Percentiles rank a stretch among this genome's conserved stretches.
Conservation (phyloP, 441 rosid species). For the Theobroma grandiflorum region DNA sequence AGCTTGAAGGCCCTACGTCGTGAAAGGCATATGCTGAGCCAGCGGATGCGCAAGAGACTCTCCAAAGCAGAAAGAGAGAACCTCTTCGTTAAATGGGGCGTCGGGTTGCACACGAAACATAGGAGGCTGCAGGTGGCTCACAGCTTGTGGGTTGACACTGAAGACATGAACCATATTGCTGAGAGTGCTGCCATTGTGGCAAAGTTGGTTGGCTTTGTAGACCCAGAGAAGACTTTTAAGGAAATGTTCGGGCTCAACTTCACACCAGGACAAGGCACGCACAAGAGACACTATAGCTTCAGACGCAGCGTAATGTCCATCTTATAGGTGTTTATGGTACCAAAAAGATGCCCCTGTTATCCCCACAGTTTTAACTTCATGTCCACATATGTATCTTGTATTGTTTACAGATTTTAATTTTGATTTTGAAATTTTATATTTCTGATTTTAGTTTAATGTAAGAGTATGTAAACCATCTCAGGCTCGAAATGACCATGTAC, state of each 20-base stretch:
- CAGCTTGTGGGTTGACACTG: conserved; percentile 68
- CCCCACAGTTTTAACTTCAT: not conserved
- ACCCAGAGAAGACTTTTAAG: conserved; percentile 65
- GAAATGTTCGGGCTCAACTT: conserved; percentile 86
- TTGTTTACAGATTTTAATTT: not conserved
- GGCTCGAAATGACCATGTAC: not conserved
- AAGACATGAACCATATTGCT: conserved; percentile 67
- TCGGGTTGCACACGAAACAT: conserved; percentile 61
- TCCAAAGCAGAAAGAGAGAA: conserved; percentile 65
- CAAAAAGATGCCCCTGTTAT: not conserved
- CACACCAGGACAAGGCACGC: conserved; percentile 46
- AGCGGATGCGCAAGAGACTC: conserved; percentile 68
- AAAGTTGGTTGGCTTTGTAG: conserved; percentile 72
- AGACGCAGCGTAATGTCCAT: conserved; percentile 55
- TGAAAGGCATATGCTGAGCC: conserved; percentile 81
- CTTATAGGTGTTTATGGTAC: conserved; percentile 30
- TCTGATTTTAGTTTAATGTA: conserved; percentile 15
- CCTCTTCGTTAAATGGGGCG: conserved; percentile 75
- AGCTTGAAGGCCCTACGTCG: conserved; percentile 71
- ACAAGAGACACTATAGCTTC: conserved; percentile 53
- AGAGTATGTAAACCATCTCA: not conserved
- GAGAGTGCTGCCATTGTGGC: conserved; percentile 82
- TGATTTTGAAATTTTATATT: not conserved
- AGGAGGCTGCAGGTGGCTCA: conserved; percentile 75
- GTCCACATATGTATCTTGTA: not conserved